Evolutionary conservation across 2,329 filamentous ascomycete genomes (phyloP), one percentile per base, ranked within the genome.

Genomic region (Fusarium temperatum): DNA sequence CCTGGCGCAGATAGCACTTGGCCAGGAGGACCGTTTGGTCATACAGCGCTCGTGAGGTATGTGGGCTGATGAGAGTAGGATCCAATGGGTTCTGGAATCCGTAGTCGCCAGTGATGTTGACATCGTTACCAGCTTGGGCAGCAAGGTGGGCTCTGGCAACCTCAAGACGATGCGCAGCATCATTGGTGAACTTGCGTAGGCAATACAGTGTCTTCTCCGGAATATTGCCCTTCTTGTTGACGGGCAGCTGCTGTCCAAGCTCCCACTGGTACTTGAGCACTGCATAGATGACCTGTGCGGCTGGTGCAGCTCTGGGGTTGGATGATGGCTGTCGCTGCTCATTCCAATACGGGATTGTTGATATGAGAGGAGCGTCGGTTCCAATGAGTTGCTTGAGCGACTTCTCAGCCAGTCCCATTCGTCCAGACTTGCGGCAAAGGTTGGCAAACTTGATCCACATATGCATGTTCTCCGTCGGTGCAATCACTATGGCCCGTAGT

Each of bases 401-500:
- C 84, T 98, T 97, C 84, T 99, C 96, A 2, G 96, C 96, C 55
- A 99, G 89, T 15, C 96, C 96, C 88, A 96, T 95, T 36, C 96
- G 93, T 66, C 94, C 93, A 50, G 96, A 98, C 83, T 99, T 99
- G 78, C 97, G 93, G 83, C 97, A 99, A 11, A 99, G 90, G 78
- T 98, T 99, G 78, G 96, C 94, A 81, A 98, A 99, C 81, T 99
- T 99, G 86, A 99, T 98, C 91, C 95, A 98, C 95, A 99, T 99
- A 78, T 97, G 94, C 87, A 97, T 94, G 79, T 98, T 98, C 81
- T 99, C 95, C 39, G 90, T 90, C 0, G 97, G 96, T 2, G 92
- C 92, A 70, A 98, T 96, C 67, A 99, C 96, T 58, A 99, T 87
- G 26, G 95, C 94, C 68, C 96, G 91, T 38, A 99, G 91, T 80